Evolutionary conservation across 1,139 yeast species (phyloP), one percentile per base, ranked within the genome.

Genomic region (Debaryomyces udenii): DNA sequence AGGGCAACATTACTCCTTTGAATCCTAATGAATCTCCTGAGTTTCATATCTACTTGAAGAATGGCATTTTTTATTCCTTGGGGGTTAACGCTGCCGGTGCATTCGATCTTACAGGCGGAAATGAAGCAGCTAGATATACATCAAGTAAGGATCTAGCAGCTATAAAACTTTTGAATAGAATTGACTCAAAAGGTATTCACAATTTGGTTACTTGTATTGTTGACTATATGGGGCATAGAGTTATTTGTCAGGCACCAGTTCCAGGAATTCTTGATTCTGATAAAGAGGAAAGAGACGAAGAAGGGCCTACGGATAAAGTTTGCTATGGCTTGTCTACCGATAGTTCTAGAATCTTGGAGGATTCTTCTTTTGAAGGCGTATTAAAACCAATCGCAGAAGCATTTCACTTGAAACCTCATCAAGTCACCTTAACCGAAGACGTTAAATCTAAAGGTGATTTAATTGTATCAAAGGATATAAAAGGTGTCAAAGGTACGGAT

Each of bases 231-330:
- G 99, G 99, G 47, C 84, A 81, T 55, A 79, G 98, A 62, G 72
- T 91, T 31, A 77, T 91, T 32, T 90, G 96, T 60, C 99, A 93
- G 69, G 88, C 96, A 11, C 96, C 97, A 17, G 96, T 93, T 37
- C 99, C 99, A n/a, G 99, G 99, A 46, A 80, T 91, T 46, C 86
- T 91, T 66, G 77, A 76, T 41, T 56, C 64, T 14, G 52, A 52
- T 7, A 63, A 57, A 11, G 59, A 57, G 15, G 64, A 34, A 52
- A 67, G 55, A 6, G 60, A 55, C 18, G 37, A 26, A 16, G 64
- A 36, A 53, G 66, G 31, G 53, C 61, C 42, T 56, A 47, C 44
- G 27, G 79, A 74, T 40, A 79, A 78, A 55, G 85, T 88, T 40
- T 74, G 75, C 17, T 89, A 91, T 57, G 99, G 99, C 38, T 76